These are phyloP conservation scores for Sphenostylis stenocarpa DNA, from an alignment of 306 rosid species.

Conservation along the genomic window DNA sequence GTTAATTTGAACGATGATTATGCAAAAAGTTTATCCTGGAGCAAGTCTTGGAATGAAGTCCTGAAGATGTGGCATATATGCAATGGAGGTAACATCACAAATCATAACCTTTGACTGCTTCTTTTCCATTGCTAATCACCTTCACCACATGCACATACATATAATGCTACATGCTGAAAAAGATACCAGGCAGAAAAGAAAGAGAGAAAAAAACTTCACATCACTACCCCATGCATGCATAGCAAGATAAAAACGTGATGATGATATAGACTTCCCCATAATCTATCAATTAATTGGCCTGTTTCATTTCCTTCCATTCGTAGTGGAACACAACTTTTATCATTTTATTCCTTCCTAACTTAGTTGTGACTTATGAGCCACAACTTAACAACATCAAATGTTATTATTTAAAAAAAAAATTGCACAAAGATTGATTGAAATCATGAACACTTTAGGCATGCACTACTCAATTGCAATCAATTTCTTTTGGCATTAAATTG, in stretches of 20 bases:
- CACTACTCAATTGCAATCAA: background rate
- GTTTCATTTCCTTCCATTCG: background rate
- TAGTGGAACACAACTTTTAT: conserved; percentile 30
- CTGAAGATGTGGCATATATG: background rate
- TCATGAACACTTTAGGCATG: no score
- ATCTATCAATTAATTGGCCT: background rate
- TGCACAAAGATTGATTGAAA: no score
- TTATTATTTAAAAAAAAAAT: no score
- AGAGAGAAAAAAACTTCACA: background rate
- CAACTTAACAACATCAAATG: background rate
- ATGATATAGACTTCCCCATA: conserved; percentile 4
- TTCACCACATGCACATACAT: background rate
- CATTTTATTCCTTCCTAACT: conserved; percentile 20
- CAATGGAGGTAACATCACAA: conserved; percentile 9
- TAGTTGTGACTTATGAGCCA: background rate
- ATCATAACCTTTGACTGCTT: conserved; percentile 26
- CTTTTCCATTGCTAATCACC: background rate
- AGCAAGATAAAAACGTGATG: background rate
- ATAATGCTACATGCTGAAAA: background rate
- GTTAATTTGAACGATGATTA: conserved; percentile 23
- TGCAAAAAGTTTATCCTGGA: background rate
- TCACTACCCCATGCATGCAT: conserved; percentile 25
- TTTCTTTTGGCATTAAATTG: background rate
- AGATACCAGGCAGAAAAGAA: background rate
- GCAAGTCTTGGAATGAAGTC: background rate